phyloP scores from a whole-genome alignment of 495 filamentous ascomycete genomes.

The Rhypophila decipiens region DNA sequence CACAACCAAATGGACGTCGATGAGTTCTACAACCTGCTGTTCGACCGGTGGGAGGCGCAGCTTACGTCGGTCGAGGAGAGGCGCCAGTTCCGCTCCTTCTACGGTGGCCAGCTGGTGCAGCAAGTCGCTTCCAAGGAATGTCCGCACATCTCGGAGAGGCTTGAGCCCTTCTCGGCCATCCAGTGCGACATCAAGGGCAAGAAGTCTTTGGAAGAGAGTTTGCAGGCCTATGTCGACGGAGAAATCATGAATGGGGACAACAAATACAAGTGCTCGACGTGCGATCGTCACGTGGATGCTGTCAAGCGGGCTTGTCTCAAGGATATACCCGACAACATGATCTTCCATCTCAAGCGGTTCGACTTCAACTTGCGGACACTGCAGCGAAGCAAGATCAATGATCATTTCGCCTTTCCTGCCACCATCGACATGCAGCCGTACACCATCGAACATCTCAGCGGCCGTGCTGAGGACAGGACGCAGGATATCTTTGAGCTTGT shows the following conservation, averaged over 20 bases:
- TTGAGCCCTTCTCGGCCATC: constrained; percentile 91
- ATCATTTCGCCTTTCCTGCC: constrained; percentile 80
- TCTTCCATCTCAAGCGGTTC: constrained; percentile 95
- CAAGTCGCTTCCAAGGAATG: constrained; percentile 96
- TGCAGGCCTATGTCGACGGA: constrained; percentile 89
- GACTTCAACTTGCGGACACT: constrained; percentile 86
- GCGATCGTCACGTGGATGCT: constrained; percentile 84
- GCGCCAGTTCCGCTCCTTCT: constrained; percentile 74
- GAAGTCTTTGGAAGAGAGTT: constrained; percentile 70
- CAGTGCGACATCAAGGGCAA: constrained; percentile 98
- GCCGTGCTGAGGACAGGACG: constrained; percentile 44
- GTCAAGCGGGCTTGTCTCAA: constrained; percentile 92
- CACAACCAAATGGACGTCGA: constrained; percentile 95
- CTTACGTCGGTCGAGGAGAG: constrained; percentile 62
- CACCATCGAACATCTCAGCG: constrained; percentile 76
- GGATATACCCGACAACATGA: constrained; percentile 88
- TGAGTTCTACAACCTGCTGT: constrained; percentile 91
- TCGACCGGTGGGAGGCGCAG: constrained; percentile 86
- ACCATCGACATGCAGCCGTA: constrained; percentile 87
- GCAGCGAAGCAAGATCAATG: constrained; percentile 89
- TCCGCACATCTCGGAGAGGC: constrained; percentile 80
- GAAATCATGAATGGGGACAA: constrained; percentile 99
- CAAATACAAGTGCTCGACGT: constrained; percentile 94
- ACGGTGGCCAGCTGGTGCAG: constrained; percentile 85
- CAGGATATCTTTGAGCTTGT: constrained; percentile 86